Evolutionary conservation across 2,329 filamentous ascomycete genomes (phyloP), one percentile per base, ranked within the genome.

Genomic region (Huntiella abstrusa): DNA sequence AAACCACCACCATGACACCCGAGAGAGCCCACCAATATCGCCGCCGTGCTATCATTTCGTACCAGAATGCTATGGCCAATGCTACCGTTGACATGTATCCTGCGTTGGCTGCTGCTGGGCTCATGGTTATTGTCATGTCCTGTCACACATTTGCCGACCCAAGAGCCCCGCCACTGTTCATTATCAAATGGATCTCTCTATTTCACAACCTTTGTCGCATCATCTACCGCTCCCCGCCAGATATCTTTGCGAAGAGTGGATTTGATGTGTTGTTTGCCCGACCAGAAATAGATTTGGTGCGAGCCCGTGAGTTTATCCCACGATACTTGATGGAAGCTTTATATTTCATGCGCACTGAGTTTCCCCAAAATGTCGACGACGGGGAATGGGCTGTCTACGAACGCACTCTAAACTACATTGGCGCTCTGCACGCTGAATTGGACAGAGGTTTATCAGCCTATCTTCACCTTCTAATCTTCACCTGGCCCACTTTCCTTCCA

Each of bases 171-270:
- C 61, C 63, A 1, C 60, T 74, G 2, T 71, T 67, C 52, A 64
- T 74, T 28, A 55, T 73, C 39, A 65, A 73, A 54, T 75, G 71
- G 70, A 68, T 74, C 57, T 53, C 65, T 3, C 60, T 75, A 10
- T 75, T 70, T 70, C 60, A 64, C 7, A 71, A 71, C 7, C 73
- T 63, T 19, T 62, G 67, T 28, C 55, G 69, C 12, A 68, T 74
- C 28, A 58, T 72, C 35, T 57, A 66, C 0, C 50, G 67, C 10
- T 59, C 63, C 35, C 53, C 55, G 1, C 55, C 57, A 1, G 50
- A 55, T 6, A 52, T 49, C 1, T 52, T 64, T 2, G 52, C 58
- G 41, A 56, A 62, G 2, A 64, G 67, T 0, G 70, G 69, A 12
- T 54, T 74, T 46, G 59, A 61, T 1, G 54, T 58, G 4, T 58